Evolutionary conservation across 805 yeast species (phyloP).

Genomic region (Myxozyma sirexii): DNA sequence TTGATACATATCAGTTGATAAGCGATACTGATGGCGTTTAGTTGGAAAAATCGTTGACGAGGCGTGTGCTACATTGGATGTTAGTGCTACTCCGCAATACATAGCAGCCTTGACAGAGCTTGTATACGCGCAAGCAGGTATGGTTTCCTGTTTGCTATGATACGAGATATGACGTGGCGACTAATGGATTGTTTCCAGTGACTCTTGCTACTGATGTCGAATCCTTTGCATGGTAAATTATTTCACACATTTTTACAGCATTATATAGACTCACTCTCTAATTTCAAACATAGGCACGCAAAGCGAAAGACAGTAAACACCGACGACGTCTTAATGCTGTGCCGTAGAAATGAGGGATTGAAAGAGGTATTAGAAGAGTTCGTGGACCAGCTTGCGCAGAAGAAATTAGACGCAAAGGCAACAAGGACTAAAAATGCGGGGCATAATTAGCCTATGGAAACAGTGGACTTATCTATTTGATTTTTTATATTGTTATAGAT

Average conservation of each 20-base stretch:
- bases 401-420: conserved; percentile 9
- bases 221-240: conserved; percentile 38
- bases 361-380: conserved; percentile 36
- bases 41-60: conserved; percentile 41
- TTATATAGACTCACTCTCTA: neutral
- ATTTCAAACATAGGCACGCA: conserved; percentile 37
- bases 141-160: no score
- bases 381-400: conserved; percentile 14
- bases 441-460: neutral
- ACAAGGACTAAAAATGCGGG: neutral
- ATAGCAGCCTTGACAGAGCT: conserved; percentile 42
- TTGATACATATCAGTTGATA: neutral
- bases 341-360: conserved; percentile 40
- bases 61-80: conserved; percentile 35
- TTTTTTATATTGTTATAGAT: neutral
- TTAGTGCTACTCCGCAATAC: conserved; percentile 40
- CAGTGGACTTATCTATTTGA: neutral
- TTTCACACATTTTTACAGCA: neutral
- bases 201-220: conserved; percentile 40
- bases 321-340: conserved; percentile 40
- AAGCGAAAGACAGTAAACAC: conserved; percentile 37
- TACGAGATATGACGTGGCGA: neutral
- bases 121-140: conserved; percentile 40
- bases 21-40: neutral
- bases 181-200: conserved; percentile 18